phyloP scores from a whole-genome alignment of 1,284 basidiomycete species.

The Sporisorium sorghi region DNA sequence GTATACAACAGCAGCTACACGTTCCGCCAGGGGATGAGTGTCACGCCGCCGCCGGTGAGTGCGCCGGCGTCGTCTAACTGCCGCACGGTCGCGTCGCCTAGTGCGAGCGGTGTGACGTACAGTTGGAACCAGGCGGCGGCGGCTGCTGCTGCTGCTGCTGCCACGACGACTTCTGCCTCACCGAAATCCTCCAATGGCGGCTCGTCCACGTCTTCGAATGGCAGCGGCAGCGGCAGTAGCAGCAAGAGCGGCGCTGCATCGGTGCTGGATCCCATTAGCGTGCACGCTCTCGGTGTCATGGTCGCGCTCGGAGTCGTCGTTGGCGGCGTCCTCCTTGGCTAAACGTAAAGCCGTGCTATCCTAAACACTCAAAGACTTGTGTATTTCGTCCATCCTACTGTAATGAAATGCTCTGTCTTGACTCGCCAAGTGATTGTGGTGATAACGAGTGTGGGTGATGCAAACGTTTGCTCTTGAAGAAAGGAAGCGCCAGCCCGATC shows the following conservation, averaged over 20 bases:
- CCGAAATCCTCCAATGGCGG: slow-evolving; percentile 7
- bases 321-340: slow-evolving; percentile 24
- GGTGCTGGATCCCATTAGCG: slow-evolving; percentile 7
- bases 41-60: slow-evolving; percentile 52
- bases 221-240: background rate
- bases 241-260: slow-evolving; percentile 31
- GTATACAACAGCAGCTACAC: slow-evolving; percentile 61
- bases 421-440: too few relatives aligned
- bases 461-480: too few relatives aligned
- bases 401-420: too few relatives aligned
- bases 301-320: slow-evolving; percentile 22
- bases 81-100: slow-evolving; percentile 43
- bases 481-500: too few relatives aligned
- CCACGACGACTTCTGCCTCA: slow-evolving; percentile 8
- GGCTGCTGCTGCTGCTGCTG: slow-evolving; percentile 14
- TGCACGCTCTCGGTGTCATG: slow-evolving; percentile 18
- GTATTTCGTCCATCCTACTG: too few relatives aligned
- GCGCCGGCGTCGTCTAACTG: slow-evolving; percentile 60
- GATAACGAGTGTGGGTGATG: too few relatives aligned
- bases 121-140: slow-evolving; percentile 53
- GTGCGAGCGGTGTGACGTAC: slow-evolving; percentile 61
- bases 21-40: slow-evolving; percentile 54
- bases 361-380: too few relatives aligned
- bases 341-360: too few relatives aligned
- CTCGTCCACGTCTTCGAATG: slow-evolving; percentile 7